Evolutionary conservation across 371 early-diverging fungal genomes (phyloP).

Genomic region (Saksenaea oblongispora): DNA sequence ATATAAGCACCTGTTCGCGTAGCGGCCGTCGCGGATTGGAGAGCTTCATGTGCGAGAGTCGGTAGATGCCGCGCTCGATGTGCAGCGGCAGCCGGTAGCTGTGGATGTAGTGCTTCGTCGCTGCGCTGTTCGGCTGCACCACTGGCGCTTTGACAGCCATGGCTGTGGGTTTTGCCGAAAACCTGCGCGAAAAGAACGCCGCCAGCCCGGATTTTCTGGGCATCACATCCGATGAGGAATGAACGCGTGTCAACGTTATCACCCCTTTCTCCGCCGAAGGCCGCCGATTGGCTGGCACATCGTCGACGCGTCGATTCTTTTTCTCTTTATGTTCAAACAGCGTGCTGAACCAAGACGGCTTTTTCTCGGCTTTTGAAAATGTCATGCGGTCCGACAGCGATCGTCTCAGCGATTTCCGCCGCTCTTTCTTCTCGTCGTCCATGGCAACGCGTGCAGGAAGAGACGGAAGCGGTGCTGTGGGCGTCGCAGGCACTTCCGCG

Average conservation of each 20-base stretch:
- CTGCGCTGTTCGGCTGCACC: neutral
- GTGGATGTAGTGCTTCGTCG: constrained; percentile 27
- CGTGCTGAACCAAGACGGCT: constrained; percentile 29
- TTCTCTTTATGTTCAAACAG: constrained; percentile 23
- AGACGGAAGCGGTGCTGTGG: constrained; percentile 1
- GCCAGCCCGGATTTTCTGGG: constrained; percentile 22
- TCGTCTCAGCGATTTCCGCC: neutral
- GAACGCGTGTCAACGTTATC: constrained; percentile 6
- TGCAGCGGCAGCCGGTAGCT: constrained; percentile 62
- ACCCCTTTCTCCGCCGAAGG: neutral
- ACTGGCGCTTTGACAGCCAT: neutral
- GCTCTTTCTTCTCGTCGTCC: neutral
- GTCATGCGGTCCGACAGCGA: constrained; percentile 5
- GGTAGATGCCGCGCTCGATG: constrained; percentile 56
- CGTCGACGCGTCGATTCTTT: constrained; percentile 14
- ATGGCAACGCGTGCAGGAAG: too few species aligned
- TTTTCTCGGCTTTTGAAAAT: constrained; percentile 14
- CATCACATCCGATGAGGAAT: neutral
- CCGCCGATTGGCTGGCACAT: constrained; percentile 8
- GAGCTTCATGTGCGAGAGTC: constrained; percentile 46
- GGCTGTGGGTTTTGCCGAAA: neutral
- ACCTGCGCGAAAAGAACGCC: constrained; percentile 23
- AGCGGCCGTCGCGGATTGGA: constrained; percentile 82
- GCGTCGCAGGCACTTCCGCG: too few species aligned
- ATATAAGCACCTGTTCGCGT: constrained; percentile 79